phyloP scores from a whole-genome alignment of 495 filamentous ascomycete genomes.

The Hyaloscypha hepaticicola region DNA sequence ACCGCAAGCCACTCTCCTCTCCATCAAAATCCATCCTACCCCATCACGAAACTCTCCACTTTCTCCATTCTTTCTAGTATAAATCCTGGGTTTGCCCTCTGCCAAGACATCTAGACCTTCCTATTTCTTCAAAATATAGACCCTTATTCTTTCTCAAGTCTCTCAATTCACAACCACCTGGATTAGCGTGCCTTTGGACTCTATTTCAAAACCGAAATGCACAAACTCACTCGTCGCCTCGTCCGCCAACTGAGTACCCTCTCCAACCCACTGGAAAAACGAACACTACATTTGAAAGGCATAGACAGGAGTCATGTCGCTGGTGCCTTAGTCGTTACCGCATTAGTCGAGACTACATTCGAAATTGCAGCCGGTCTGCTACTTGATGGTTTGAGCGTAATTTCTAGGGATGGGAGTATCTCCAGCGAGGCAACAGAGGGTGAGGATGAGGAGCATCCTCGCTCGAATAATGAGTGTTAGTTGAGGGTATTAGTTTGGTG shows the following conservation, averaged over 20 bases:
- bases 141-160: neutral
- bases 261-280: slow-evolving; percentile 11
- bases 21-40: neutral
- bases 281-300: slow-evolving; percentile 6
- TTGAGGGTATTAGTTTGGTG: neutral
- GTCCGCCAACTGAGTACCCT: slow-evolving; percentile 10
- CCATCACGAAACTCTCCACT: neutral
- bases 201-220: slow-evolving; percentile 12
- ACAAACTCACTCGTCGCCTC: slow-evolving; percentile 10
- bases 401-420: slow-evolving; percentile 13
- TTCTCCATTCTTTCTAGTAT: neutral
- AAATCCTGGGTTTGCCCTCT: neutral
- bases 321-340: neutral
- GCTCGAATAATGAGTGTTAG: neutral
- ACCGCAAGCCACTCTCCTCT: neutral
- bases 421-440: slow-evolving; percentile 10
- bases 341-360: slow-evolving; percentile 8
- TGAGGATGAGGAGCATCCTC: neutral
- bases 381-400: slow-evolving; percentile 13
- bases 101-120: neutral
- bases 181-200: neutral
- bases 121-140: neutral
- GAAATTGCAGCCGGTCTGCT: slow-evolving; percentile 1
- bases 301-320: slow-evolving; percentile 4
- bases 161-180: neutral